phyloP scores from a whole-genome alignment of 306 rosid genomes.

The Quercus aquifolioides region DNA sequence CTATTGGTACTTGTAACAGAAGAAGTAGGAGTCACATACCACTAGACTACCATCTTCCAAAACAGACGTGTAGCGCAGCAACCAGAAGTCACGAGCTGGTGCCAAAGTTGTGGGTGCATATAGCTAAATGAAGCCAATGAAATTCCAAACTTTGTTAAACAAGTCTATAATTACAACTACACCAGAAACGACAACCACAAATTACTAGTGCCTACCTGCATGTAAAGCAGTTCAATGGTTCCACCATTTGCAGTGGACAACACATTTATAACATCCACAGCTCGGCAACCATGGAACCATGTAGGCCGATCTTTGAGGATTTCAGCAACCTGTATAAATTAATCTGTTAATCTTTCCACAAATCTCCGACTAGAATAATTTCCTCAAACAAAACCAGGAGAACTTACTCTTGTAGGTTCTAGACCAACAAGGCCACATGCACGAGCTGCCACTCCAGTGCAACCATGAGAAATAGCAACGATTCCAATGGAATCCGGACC shows the following conservation, averaged over 20 bases:
- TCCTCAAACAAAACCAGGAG: slow-evolving; percentile 11
- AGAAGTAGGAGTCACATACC: slow-evolving; percentile 44
- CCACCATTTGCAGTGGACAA: slow-evolving; percentile 90
- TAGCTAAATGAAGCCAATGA: slow-evolving; percentile 45
- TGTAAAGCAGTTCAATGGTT: slow-evolving; percentile 91
- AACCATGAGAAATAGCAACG: slow-evolving; percentile 99
- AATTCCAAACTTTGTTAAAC: slow-evolving; percentile 10
- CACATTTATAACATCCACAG: slow-evolving; percentile 75
- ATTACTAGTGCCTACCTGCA: slow-evolving; percentile 62
- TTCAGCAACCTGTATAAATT: slow-evolving; percentile 70
- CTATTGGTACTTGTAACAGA: neutral
- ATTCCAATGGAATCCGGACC: slow-evolving; percentile 99
- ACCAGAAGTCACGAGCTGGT: slow-evolving; percentile 99
- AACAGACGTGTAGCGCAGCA: slow-evolving; percentile 93
- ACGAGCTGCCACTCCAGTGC: slow-evolving; percentile 99
- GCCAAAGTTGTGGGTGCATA: slow-evolving; percentile 98
- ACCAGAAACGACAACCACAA: neutral
- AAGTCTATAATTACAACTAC: neutral
- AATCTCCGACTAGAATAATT: neutral
- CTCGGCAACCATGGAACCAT: slow-evolving; percentile 91
- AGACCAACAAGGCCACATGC: slow-evolving; percentile 98
- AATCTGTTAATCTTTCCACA: slow-evolving; percentile 1
- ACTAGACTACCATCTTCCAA: slow-evolving; percentile 98
- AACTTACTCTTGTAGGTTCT: slow-evolving; percentile 91
- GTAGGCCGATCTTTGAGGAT: slow-evolving; percentile 93